Percentiles rank a stretch among this genome's conserved stretches.
Evolutionary conservation across 1,284 basidiomycete species (phyloP).

Genomic region (Leccinum pachyderme): DNA sequence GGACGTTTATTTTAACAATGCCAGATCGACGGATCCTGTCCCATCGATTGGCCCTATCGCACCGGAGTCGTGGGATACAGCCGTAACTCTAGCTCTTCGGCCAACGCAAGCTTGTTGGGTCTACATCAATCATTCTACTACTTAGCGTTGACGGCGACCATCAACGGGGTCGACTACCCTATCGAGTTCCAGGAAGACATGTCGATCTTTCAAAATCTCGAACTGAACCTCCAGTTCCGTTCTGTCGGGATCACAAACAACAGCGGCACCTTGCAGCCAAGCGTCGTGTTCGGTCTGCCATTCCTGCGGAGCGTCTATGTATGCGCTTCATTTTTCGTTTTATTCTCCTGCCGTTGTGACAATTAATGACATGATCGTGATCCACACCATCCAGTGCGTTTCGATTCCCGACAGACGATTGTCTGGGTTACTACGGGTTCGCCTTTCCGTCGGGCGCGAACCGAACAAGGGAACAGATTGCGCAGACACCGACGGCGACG

Average conservation of each 20-base stretch:
- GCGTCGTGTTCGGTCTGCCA: constrained; percentile 24
- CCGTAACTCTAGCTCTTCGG: not conserved
- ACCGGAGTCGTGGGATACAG: constrained; percentile 9
- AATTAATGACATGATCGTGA: not conserved
- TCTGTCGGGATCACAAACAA: constrained; percentile 25
- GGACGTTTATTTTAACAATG: constrained; percentile 18
- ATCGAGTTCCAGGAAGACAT: constrained; percentile 27
- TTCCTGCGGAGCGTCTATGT: constrained; percentile 34
- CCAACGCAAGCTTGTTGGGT: not conserved
- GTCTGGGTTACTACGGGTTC: constrained; percentile 33
- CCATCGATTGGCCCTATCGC: constrained; percentile 11
- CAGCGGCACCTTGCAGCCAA: constrained; percentile 5
- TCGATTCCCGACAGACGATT: constrained; percentile 29
- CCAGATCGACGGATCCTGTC: constrained; percentile 24
- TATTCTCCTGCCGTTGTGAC: not conserved
- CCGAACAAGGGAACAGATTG: constrained; percentile 27
- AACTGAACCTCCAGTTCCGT: constrained; percentile 14
- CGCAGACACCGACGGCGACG: constrained; percentile 27
- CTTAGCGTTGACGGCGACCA: constrained; percentile 25
- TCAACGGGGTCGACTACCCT: constrained; percentile 34
- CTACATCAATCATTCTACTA: too few species aligned
- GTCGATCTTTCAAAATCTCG: constrained; percentile 11
- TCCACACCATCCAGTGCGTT: constrained; percentile 24
- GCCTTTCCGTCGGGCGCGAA: constrained; percentile 28
- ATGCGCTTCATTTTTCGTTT: constrained; percentile 23